Conservation (phyloP, 1,139 yeast genomes). For the Hyphopichia pseudoburtonii region DNA sequence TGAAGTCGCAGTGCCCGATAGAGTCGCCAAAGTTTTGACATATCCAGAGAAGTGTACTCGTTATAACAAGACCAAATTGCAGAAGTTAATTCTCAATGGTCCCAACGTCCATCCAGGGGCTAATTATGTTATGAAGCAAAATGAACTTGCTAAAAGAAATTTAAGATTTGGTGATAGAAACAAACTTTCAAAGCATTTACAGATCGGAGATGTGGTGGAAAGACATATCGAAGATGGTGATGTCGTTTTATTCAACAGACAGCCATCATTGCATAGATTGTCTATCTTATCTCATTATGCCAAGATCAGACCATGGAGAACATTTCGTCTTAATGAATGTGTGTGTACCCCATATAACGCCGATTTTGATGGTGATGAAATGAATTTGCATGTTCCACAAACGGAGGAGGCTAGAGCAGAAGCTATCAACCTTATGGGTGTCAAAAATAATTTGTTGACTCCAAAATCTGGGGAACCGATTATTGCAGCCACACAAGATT, state of each 20-base stretch:
- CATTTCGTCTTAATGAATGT: slow-evolving; percentile 96
- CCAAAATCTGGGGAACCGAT: slow-evolving; percentile 99
- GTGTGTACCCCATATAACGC: slow-evolving; percentile 99
- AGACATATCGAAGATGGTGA: slow-evolving; percentile 98
- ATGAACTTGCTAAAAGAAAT: slow-evolving; percentile 85
- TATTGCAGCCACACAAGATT: slow-evolving; percentile 99
- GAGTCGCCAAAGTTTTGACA: slow-evolving; percentile 93
- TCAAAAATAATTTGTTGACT: slow-evolving; percentile 87
- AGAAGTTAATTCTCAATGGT: slow-evolving; percentile 73
- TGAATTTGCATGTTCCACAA: slow-evolving; percentile 98
- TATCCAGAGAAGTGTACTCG: slow-evolving; percentile 94
- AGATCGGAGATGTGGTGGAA: slow-evolving; percentile 93
- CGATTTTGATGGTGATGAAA: slow-evolving; percentile 99
- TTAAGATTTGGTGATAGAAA: slow-evolving; percentile 83
- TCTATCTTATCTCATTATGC: slow-evolving; percentile 96
- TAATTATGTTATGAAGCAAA: slow-evolving; percentile 78
- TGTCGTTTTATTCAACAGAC: slow-evolving; percentile 92
- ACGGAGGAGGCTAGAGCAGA: slow-evolving; percentile 99
- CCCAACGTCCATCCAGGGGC: slow-evolving; percentile 96
- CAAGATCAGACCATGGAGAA: slow-evolving; percentile 96
- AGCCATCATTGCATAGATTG: slow-evolving; percentile 93
- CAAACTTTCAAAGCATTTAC: slow-evolving; percentile 73
- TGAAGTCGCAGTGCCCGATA: slow-evolving; percentile 97
- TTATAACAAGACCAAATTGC: slow-evolving; percentile 78
- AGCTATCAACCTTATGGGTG: slow-evolving; percentile 97